These are phyloP conservation scores for Theobroma cacao DNA, from an alignment of 345 rosid genomes.

Conservation along the genomic window DNA sequence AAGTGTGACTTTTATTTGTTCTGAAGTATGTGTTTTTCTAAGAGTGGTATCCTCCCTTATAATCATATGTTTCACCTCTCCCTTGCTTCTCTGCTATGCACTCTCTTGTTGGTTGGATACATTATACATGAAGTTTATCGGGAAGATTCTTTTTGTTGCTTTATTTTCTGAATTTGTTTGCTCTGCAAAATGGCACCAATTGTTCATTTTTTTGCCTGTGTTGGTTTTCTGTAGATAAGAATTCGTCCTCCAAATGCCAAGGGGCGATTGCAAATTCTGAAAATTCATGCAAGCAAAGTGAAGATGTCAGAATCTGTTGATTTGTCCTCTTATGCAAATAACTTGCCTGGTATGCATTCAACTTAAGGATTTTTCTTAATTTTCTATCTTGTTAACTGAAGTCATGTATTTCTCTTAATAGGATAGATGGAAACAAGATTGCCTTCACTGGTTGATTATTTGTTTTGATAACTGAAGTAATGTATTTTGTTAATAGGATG, in stretches of 20 bases:
- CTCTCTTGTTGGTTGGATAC: constrained; percentile 9
- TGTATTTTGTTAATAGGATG: constrained; percentile 56
- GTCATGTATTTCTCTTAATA: constrained; percentile 26
- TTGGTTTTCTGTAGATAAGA: constrained; percentile 50
- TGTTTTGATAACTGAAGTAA: constrained; percentile 17
- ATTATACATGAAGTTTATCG: neutral
- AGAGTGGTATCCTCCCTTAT: neutral
- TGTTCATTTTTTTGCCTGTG: neutral
- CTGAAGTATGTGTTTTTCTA: neutral
- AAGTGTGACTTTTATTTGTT: neutral
- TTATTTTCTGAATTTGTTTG: neutral
- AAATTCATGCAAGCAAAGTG: constrained; percentile 88
- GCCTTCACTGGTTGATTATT: constrained; percentile 47
- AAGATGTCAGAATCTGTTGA: constrained; percentile 93
- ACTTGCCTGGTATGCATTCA: constrained; percentile 71
- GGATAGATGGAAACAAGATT: constrained; percentile 81
- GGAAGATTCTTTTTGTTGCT: neutral
- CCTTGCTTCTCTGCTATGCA: neutral
- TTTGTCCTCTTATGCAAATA: constrained; percentile 71
- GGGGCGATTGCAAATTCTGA: constrained; percentile 77
- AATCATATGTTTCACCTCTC: neutral
- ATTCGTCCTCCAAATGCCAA: constrained; percentile 92
- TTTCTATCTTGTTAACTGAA: constrained; percentile 17
- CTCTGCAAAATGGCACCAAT: neutral
- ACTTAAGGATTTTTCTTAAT: constrained; percentile 16